Evolutionary conservation across 1,284 basidiomycete species (phyloP).

Genomic region (Trichosporon sp.): DNA sequence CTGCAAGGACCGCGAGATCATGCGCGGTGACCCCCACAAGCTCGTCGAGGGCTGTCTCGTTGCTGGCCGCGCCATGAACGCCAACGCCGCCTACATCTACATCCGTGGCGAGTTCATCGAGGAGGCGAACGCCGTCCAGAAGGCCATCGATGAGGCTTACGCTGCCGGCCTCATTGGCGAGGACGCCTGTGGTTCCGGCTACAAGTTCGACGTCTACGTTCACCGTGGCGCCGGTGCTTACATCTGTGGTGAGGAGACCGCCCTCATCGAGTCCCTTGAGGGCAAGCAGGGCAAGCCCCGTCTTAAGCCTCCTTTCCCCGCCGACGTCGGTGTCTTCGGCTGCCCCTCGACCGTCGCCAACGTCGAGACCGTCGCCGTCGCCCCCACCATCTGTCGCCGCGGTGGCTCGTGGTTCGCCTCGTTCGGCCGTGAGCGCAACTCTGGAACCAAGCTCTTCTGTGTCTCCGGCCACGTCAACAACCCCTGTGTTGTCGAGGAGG

Average conservation of each 20-base stretch:
- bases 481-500: slow-evolving; percentile 96
- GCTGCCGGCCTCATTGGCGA: slow-evolving; percentile 85
- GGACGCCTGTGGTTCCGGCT: slow-evolving; percentile 87
- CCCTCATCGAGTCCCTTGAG: slow-evolving; percentile 92
- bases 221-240: slow-evolving; percentile 97
- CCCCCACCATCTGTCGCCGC: slow-evolving; percentile 91
- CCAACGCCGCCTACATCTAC: slow-evolving; percentile 92
- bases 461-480: slow-evolving; percentile 97
- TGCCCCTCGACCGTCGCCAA: slow-evolving; percentile 97
- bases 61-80: slow-evolving; percentile 97
- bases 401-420: slow-evolving; percentile 88
- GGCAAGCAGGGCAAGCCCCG: slow-evolving; percentile 97
- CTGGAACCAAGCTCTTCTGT: slow-evolving; percentile 93
- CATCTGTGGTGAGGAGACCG: slow-evolving; percentile 98
- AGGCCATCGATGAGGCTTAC: slow-evolving; percentile 94
- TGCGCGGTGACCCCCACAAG: slow-evolving; percentile 97
- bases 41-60: slow-evolving; percentile 96
- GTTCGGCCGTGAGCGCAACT: slow-evolving; percentile 89
- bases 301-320: slow-evolving; percentile 98
- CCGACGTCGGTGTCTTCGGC: slow-evolving; percentile 93
- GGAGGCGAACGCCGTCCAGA: slow-evolving; percentile 87
- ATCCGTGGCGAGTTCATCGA: slow-evolving; percentile 97
- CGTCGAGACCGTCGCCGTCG: slow-evolving; percentile 96
- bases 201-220: slow-evolving; percentile 92
- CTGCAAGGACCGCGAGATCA: slow-evolving; percentile 97